These are phyloP conservation scores for Aotearoamyces nothofagi DNA, from an alignment of 2,329 filamentous ascomycete genomes.

Conservation along the genomic window DNA sequence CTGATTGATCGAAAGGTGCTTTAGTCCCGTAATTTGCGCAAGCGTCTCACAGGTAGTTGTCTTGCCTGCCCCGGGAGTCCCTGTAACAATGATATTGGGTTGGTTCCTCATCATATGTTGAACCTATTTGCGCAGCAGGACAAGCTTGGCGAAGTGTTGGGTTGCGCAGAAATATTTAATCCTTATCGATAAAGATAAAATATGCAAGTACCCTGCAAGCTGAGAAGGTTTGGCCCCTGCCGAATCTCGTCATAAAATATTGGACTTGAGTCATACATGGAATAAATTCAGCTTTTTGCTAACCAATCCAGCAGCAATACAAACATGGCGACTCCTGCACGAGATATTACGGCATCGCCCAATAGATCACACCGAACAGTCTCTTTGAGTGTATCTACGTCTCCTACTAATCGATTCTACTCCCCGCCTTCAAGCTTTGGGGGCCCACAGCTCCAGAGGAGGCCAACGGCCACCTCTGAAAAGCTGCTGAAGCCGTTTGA, in stretches of 20 bases:
- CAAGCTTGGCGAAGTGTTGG: too few relatives aligned
- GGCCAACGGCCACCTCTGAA: slow-evolving; percentile 26
- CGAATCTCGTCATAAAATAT: too few relatives aligned
- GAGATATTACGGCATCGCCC: slow-evolving; percentile 29
- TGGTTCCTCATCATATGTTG: slow-evolving; percentile 34
- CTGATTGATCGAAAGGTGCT: slow-evolving; percentile 78
- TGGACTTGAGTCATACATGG: background rate
- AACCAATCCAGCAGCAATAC: background rate
- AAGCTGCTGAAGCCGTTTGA: slow-evolving; percentile 93
- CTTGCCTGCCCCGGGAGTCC: slow-evolving; percentile 91
- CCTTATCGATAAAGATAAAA: too few relatives aligned
- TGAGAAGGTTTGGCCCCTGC: too few relatives aligned
- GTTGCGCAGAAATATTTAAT: too few relatives aligned
- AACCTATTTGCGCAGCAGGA: too few relatives aligned
- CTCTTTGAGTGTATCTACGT: slow-evolving; percentile 54
- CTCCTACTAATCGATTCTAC: slow-evolving; percentile 60
- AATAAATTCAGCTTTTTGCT: background rate
- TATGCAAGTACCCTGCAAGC: too few relatives aligned
- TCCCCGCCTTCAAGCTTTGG: slow-evolving; percentile 54
- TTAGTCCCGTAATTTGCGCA: slow-evolving; percentile 59
- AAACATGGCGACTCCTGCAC: slow-evolving; percentile 21
- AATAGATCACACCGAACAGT: slow-evolving; percentile 23
- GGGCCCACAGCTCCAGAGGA: slow-evolving; percentile 25
- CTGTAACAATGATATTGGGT: slow-evolving; percentile 90
- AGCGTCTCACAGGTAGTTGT: slow-evolving; percentile 80